Conservation (phyloP, 169 alveolate species). For the Plasmodium gonderi region DNA sequence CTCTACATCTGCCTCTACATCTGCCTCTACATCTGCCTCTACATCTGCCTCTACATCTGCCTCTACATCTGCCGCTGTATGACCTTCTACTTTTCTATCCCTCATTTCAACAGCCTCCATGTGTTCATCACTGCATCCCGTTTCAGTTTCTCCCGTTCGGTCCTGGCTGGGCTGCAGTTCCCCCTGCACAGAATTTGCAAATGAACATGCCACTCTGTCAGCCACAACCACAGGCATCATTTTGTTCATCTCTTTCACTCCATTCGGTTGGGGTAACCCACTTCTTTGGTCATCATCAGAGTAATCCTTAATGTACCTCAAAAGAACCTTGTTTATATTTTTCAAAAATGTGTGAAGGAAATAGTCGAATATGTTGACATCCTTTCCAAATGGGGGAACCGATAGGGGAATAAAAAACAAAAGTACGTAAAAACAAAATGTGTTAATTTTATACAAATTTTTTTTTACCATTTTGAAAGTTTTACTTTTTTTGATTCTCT, state of each 20-base stretch:
- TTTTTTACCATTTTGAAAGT: conserved; percentile 18
- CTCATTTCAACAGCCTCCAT: too few species aligned
- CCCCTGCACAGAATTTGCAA: too few species aligned
- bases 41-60: too few species aligned
- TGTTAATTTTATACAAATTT: conserved; percentile 22
- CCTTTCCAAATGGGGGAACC: conserved; percentile 44
- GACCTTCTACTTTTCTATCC: too few species aligned
- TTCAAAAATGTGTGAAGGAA: conserved; percentile 11
- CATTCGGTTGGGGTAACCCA: neutral
- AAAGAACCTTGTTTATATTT: conserved; percentile 26
- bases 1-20: too few species aligned
- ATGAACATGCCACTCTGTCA: too few species aligned
- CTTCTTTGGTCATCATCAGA: neutral
- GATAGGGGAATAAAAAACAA: conserved; percentile 26
- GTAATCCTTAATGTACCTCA: conserved; percentile 20
- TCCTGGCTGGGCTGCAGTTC: too few species aligned
- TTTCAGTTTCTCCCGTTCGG: too few species aligned
- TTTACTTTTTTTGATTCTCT: conserved; percentile 17
- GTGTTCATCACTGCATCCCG: too few species aligned
- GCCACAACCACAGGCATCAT: too few species aligned
- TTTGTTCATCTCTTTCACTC: neutral
- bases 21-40: too few species aligned
- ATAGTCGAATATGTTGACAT: neutral
- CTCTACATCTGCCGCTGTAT: too few species aligned
- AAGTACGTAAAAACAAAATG: conserved; percentile 29